phyloP scores from a whole-genome alignment of 1,139 yeast species.

The Suhomyces coccinellae region DNA sequence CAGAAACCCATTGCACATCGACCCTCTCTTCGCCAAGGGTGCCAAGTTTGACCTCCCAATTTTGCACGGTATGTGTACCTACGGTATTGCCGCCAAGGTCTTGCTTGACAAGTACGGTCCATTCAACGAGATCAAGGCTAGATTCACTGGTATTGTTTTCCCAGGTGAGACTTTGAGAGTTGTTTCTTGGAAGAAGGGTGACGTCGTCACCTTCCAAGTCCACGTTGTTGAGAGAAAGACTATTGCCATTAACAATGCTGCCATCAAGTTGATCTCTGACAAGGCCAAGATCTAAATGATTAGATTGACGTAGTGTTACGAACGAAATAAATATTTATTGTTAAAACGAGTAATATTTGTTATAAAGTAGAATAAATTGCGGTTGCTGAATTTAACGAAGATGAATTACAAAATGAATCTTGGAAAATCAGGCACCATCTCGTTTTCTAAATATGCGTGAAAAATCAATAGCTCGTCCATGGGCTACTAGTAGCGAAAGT shows the following conservation, averaged over 20 bases:
- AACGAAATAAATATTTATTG: constrained; percentile 6
- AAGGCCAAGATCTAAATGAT: constrained; percentile 41
- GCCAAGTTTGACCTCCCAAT: constrained; percentile 88
- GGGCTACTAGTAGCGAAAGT: no score
- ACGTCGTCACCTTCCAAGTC: constrained; percentile 76
- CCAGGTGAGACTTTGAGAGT: constrained; percentile 94
- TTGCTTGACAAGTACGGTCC: constrained; percentile 79
- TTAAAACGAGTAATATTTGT: neutral
- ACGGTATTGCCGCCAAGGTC: constrained; percentile 79
- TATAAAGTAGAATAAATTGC: no score
- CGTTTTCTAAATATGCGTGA: no score
- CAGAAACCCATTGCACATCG: constrained; percentile 92
- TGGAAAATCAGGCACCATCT: no score
- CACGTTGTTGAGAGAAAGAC: constrained; percentile 77
- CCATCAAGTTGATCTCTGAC: constrained; percentile 60
- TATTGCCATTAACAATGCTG: constrained; percentile 85
- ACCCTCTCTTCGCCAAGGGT: constrained; percentile 85
- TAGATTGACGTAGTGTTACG: constrained; percentile 2
- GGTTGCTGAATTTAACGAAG: no score
- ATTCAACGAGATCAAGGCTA: constrained; percentile 82
- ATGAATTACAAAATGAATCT: no score
- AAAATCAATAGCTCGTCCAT: no score
- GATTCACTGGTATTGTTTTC: constrained; percentile 90
- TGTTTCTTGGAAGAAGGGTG: constrained; percentile 78
- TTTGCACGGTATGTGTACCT: constrained; percentile 87